phyloP scores from a whole-genome alignment of 768 basidiomycete species.

The Xanthoconium stramineum region DNA sequence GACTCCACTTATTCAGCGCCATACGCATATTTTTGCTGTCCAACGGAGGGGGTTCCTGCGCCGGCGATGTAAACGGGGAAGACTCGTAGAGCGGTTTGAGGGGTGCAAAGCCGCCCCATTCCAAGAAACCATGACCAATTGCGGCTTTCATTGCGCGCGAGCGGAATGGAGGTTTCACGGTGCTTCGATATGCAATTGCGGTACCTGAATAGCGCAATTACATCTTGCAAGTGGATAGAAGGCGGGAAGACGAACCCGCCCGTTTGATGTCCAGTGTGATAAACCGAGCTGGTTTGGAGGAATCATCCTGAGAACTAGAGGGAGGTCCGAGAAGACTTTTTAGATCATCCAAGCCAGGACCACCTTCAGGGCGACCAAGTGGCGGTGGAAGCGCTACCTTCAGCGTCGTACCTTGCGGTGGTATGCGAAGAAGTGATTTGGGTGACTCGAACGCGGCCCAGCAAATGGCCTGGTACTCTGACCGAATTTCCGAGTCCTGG shows the following conservation, averaged over 20 bases:
- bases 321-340: slow-evolving; percentile 22
- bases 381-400: slow-evolving; percentile 29
- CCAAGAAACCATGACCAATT: slow-evolving; percentile 30
- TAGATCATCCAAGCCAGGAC: slow-evolving; percentile 33
- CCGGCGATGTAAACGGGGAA: slow-evolving; percentile 25
- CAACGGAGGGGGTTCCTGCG: slow-evolving; percentile 8
- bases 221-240: background rate
- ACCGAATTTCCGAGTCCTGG: slow-evolving; percentile 48
- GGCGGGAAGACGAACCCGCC: slow-evolving; percentile 18
- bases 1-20: slow-evolving; percentile 33
- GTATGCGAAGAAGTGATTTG: slow-evolving; percentile 37
- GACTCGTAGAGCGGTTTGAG: slow-evolving; percentile 28
- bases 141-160: slow-evolving; percentile 30
- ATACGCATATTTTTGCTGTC: slow-evolving; percentile 31
- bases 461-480: slow-evolving; percentile 41
- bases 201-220: slow-evolving; percentile 8
- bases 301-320: slow-evolving; percentile 3
- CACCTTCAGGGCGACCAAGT: slow-evolving; percentile 26
- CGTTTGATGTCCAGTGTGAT: slow-evolving; percentile 20
- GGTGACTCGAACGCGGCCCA: slow-evolving; percentile 46
- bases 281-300: slow-evolving; percentile 5
- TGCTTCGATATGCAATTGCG: slow-evolving; percentile 22
- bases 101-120: slow-evolving; percentile 32
- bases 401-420: slow-evolving; percentile 28
- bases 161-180: slow-evolving; percentile 24